Evolutionary conservation across 495 filamentous ascomycete species (phyloP).

Genomic region (Letharia columbiana): DNA sequence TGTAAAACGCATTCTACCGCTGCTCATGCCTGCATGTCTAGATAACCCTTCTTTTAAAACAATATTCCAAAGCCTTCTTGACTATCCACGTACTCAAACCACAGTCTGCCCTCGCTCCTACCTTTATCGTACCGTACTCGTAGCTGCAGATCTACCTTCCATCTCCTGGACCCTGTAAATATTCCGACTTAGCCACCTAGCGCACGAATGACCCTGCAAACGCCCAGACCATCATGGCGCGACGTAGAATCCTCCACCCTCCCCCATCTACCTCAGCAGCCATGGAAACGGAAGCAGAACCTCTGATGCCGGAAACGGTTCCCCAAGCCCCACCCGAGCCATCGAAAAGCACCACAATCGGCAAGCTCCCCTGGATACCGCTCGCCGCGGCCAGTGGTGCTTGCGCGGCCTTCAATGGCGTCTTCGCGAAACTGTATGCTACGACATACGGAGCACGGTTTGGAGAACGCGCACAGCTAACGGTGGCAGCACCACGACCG

Average conservation of each 20-base stretch:
- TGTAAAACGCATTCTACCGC: slow-evolving; percentile 3
- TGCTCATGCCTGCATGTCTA: neutral
- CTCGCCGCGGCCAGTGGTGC: slow-evolving; percentile 77
- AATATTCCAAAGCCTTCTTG: too few relatives aligned
- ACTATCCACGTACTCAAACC: neutral
- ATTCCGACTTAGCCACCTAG: neutral
- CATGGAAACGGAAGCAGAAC: slow-evolving; percentile 17
- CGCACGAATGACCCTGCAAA: neutral
- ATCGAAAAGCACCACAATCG: neutral
- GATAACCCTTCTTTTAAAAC: neutral
- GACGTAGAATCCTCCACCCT: neutral
- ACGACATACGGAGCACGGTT: neutral
- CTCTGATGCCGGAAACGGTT: slow-evolving; percentile 15
- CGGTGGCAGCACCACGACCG: slow-evolving; percentile 64
- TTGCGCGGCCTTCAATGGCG: slow-evolving; percentile 88
- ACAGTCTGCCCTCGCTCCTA: neutral
- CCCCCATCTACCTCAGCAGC: neutral
- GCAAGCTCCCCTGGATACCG: slow-evolving; percentile 55
- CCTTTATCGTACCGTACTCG: neutral
- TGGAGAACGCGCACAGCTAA: slow-evolving; percentile 5
- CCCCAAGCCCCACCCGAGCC: neutral
- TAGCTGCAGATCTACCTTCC: too few relatives aligned
- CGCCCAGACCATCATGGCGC: neutral
- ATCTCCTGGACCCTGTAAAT: neutral
- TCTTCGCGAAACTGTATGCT: slow-evolving; percentile 88